A percentile compares a stretch with the other conserved stretches of the same genome.
Conservation (phyloP, 192 early-diverging fungal genomes). For the Coemansia aciculifera region DNA sequence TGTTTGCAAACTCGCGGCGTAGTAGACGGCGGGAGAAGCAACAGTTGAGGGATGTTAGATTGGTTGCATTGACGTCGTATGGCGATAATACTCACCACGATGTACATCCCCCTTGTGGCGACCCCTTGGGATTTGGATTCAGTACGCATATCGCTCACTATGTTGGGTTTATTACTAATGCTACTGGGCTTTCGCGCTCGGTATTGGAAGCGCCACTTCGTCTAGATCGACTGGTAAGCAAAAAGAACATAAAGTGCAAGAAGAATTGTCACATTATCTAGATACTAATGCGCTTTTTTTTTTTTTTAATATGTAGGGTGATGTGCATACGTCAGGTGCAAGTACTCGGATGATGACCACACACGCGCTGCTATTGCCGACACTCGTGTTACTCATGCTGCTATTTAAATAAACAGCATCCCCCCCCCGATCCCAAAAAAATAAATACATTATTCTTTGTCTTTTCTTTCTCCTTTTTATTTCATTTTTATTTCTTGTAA, state of each 20-base stretch:
- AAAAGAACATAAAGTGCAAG: background rate
- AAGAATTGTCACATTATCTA: background rate
- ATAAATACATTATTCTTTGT: background rate
- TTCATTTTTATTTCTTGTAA: conserved; percentile 5
- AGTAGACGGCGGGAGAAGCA: background rate
- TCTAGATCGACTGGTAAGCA: conserved; percentile 26
- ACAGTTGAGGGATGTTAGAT: conserved; percentile 9
- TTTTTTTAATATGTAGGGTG: conserved; percentile 9
- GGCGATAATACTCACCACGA: conserved; percentile 45
- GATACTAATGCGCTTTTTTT: background rate
- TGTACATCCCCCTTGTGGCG: conserved; percentile 42
- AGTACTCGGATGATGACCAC: background rate
- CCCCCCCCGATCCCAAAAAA: background rate
- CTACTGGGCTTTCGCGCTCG: conserved; percentile 26
- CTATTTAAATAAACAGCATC: background rate
- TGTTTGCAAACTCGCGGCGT: background rate
- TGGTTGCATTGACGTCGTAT: conserved; percentile 52
- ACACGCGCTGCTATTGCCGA: background rate
- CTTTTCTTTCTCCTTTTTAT: background rate
- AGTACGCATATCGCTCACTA: conserved; percentile 55
- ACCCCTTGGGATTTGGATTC: conserved; percentile 45
- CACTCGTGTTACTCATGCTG: background rate
- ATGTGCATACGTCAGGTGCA: conserved; percentile 9
- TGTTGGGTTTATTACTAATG: conserved; percentile 30
- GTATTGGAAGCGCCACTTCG: conserved; percentile 32